A percentile compares a stretch with the other conserved stretches of the same genome.
phyloP scores from a whole-genome alignment of 495 filamentous ascomycete species.

The Geopyxis carbonaria region DNA sequence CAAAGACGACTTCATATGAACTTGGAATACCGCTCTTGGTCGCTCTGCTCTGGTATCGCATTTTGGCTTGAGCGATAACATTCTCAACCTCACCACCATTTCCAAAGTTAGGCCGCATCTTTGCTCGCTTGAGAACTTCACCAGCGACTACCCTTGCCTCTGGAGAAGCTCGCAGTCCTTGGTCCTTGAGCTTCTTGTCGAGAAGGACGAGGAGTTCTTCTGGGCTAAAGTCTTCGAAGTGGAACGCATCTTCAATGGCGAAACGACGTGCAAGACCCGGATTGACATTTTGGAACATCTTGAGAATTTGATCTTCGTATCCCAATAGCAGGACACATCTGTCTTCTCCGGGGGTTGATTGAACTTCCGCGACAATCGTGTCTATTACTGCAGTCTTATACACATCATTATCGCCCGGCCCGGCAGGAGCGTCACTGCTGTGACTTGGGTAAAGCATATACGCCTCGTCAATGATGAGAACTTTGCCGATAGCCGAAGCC shows the following conservation, averaged over 20 bases:
- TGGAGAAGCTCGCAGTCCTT: constrained; percentile 30
- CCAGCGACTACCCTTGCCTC: constrained; percentile 28
- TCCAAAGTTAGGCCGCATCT: constrained; percentile 36
- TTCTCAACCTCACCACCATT: constrained; percentile 37
- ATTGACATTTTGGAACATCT: constrained; percentile 76
- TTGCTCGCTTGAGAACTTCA: constrained; percentile 29
- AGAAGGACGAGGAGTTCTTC: constrained; percentile 41
- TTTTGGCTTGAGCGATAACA: constrained; percentile 17
- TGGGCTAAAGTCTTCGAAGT: constrained; percentile 53
- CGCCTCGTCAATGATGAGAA: constrained; percentile 57
- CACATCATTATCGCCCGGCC: constrained; percentile 27
- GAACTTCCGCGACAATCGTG: constrained; percentile 65
- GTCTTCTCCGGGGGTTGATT: constrained; percentile 56
- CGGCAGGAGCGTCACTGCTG: constrained; percentile 3
- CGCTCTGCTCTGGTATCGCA: constrained; percentile 4
- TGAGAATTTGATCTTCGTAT: constrained; percentile 53
- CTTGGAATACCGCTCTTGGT: constrained; percentile 14
- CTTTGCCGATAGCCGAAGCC: constrained; percentile 45
- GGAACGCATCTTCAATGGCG: constrained; percentile 42
- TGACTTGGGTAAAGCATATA: constrained; percentile 36
- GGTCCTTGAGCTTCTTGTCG: constrained; percentile 36
- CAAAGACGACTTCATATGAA: constrained; percentile 27
- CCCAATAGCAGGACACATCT: constrained; percentile 59
- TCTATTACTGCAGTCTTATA: constrained; percentile 51
- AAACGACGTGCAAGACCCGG: constrained; percentile 55